phyloP scores from a whole-genome alignment of 495 filamentous ascomycete genomes.

The Podospora tetraspora region DNA sequence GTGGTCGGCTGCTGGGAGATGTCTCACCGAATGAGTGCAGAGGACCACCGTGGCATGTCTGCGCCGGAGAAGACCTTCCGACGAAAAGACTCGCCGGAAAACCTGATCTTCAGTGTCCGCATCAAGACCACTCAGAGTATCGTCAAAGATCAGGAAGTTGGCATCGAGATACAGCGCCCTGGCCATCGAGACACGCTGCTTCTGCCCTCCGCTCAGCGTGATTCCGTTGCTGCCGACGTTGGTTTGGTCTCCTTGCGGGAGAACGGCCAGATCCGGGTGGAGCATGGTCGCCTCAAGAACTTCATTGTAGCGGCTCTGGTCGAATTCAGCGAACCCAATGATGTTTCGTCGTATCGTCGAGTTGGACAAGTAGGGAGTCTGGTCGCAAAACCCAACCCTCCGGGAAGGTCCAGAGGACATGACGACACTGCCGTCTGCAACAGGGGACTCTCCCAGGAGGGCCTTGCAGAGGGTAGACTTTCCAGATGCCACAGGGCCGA shows the following conservation, averaged over 20 bases:
- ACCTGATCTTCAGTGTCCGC: slow-evolving; percentile 56
- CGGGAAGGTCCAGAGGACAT: not conserved
- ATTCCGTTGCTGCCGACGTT: slow-evolving; percentile 60
- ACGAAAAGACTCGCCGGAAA: slow-evolving; percentile 48
- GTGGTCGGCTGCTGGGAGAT: slow-evolving; percentile 51
- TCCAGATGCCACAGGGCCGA: slow-evolving; percentile 40
- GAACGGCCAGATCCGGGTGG: slow-evolving; percentile 45
- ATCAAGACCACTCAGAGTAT: slow-evolving; percentile 60
- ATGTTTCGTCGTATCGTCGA: slow-evolving; percentile 38
- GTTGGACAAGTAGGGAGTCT: slow-evolving; percentile 41
- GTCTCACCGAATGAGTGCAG: slow-evolving; percentile 24
- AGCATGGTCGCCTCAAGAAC: slow-evolving; percentile 63
- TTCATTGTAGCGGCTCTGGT: slow-evolving; percentile 55
- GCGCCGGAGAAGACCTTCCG: slow-evolving; percentile 23
- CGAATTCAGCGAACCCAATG: slow-evolving; percentile 36
- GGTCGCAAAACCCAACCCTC: slow-evolving; percentile 39
- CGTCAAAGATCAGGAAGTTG: slow-evolving; percentile 32
- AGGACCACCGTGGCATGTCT: slow-evolving; percentile 23
- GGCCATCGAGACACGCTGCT: slow-evolving; percentile 49
- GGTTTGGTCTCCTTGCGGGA: slow-evolving; percentile 45
- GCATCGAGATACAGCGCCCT: slow-evolving; percentile 33
- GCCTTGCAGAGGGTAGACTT: slow-evolving; percentile 40
- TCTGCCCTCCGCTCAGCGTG: slow-evolving; percentile 61
- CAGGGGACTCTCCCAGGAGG: slow-evolving; percentile 30
- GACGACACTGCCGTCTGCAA: slow-evolving; percentile 28